Evolutionary conservation across 345 rosid genomes (phyloP).

Genomic region (Populus pruinosa): DNA sequence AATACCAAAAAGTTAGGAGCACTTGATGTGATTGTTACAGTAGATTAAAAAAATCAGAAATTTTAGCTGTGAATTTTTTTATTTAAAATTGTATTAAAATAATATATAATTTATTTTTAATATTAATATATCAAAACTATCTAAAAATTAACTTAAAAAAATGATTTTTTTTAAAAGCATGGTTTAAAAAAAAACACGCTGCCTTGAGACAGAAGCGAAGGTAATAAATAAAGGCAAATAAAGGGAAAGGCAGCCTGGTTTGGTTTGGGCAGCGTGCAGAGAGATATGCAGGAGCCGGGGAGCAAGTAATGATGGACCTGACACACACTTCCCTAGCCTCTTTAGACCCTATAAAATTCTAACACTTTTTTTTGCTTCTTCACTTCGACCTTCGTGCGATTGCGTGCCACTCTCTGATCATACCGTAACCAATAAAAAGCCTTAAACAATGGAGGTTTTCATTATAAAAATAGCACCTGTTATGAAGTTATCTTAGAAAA

Average conservation of each 20-base stretch:
- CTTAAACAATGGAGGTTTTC: neutral
- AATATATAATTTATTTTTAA: no score
- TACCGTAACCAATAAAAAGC: neutral
- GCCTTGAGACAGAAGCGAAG: constrained; percentile 28
- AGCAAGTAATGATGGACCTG: constrained; percentile 32
- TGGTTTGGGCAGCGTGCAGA: constrained; percentile 20
- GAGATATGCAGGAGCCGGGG: constrained; percentile 14
- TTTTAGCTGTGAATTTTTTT: no score
- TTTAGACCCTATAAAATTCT: neutral
- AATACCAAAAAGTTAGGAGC: constrained; percentile 7
- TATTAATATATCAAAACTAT: no score
- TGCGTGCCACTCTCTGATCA: constrained; percentile 21
- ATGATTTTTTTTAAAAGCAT: no score
- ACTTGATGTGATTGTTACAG: constrained; percentile 9
- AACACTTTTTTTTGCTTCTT: neutral
- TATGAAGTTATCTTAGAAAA: no score
- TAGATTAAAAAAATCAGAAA: constrained; percentile 1
- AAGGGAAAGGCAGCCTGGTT: neutral
- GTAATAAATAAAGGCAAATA: neutral
- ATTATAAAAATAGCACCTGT: no score
- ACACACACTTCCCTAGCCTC: constrained; percentile 1
- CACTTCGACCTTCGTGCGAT: constrained; percentile 19
- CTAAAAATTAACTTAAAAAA: no score
- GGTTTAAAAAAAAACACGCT: no score
- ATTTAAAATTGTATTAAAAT: no score